Base-by-base conservation (phyloP, 768 basidiomycete genomes). In the Tephrocybe sp. region DNA sequence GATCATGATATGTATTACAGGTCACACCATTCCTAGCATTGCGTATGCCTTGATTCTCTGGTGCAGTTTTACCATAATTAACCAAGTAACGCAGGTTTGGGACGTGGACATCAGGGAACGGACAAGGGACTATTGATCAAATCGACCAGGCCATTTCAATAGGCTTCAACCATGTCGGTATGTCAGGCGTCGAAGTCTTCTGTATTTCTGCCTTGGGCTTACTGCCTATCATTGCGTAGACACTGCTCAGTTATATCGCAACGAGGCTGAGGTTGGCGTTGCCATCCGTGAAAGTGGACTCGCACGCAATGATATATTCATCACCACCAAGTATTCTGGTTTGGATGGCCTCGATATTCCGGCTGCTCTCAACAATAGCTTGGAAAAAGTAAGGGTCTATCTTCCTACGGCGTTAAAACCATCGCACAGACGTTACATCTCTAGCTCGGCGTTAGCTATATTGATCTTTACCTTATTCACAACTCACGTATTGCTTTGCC, bases 391-490 rank as follows among this genome's bases (percentile, higher is more conserved):
- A 53, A 35, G 78, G 63, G 26, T 19, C 7, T 26, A 9, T n/a
- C 31, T n/a, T n/a, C n/a, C n/a, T n/a, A n/a, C n/a, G n/a, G n/a
- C n/a, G n/a, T n/a, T n/a, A n/a, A n/a, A n/a, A n/a, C n/a, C n/a
- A n/a, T n/a, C n/a, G n/a, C n/a, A n/a, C 32, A 30, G 7, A 13
- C 8, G 13, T 19, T 15, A 28, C 8, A 12, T n/a, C 34, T n/a
- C 9, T 21, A 87, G 86, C 73, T 88, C 16, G 84, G 82, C 0
- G 69, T 89, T 4, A 59, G 71, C 1, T 84, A 84, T 55, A 76
- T 89, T 11, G 86, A 91, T 63, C 63, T 89, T 31, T 89, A 89
- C 64, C 77, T 89, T 32, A 82, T 89, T 39, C 86, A 89, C 62
- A 57, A 64, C 47, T 84, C 85, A 6, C 58, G 69, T 3, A 64